Conservation (phyloP, 78 protist genomes). For the Planoprotostelium fungivorum region DNA sequence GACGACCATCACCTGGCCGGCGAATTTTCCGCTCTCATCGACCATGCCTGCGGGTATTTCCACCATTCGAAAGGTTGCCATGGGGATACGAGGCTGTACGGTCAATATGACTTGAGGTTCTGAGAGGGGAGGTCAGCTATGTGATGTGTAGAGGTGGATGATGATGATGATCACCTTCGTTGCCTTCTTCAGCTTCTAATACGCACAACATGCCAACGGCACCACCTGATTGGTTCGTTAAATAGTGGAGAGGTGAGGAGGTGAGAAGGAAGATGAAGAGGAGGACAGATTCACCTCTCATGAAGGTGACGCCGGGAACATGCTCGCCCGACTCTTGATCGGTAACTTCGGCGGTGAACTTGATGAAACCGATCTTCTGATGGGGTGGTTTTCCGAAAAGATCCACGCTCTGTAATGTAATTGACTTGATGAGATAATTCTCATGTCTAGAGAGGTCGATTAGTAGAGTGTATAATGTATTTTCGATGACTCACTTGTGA, state of each 20-base stretch:
- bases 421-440: background rate
- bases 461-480: background rate
- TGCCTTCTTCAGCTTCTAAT: conserved; percentile 38
- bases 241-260: too few relatives aligned
- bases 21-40: conserved; percentile 55
- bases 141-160: too few relatives aligned
- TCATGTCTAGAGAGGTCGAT: background rate
- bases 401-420: conserved; percentile 25
- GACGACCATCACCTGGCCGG: too few relatives aligned
- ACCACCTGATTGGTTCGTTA: conserved; percentile 45
- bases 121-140: too few relatives aligned
- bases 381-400: conserved; percentile 36
- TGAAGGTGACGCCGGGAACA: conserved; percentile 53
- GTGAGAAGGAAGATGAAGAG: too few relatives aligned
- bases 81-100: conserved; percentile 58
- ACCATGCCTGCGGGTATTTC: conserved; percentile 66
- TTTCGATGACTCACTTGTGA: background rate
- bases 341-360: conserved; percentile 51
- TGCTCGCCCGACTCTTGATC: conserved; percentile 20
- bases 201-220: conserved; percentile 44
- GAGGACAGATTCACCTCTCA: conserved; percentile 17
- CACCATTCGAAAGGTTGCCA: conserved; percentile 17
- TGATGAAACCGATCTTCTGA: conserved; percentile 45
- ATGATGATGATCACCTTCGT: conserved; percentile 16
- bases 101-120: conserved; percentile 19